Base-by-base conservation (phyloP, 2,329 filamentous ascomycete species). In the Acephala macrosclerotiorum region DNA sequence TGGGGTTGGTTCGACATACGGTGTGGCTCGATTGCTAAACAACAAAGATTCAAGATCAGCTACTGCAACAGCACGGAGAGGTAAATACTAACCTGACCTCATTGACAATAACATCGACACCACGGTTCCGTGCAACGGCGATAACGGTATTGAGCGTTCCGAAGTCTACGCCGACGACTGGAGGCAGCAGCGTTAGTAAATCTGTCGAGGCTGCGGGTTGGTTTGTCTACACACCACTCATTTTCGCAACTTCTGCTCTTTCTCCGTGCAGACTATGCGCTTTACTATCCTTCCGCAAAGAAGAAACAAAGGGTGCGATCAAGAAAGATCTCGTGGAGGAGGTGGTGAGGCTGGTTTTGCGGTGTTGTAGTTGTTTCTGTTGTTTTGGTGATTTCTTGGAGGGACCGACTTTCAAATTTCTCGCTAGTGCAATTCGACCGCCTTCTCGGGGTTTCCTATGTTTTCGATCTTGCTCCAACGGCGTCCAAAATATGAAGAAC, bases 111-210 rank as follows among this genome's bases (percentile, higher is more conserved):
- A 99, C 96, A 86, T 99, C 96, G 81, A 99, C 96, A 84, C 96
- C 96, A 80, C 96, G 94, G 83, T 98, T 98, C 81, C 96, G 90
- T 79, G 96, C 96, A 81, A 98, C 95, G 80, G 95, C 95, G 82
- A 98, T 92, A 78, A 97, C 94, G 80, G 95, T 97, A 88, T 96
- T 97, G 80, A 97, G 89, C 74, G 93, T 93, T 84, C 95, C 95
- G 84, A 98, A 91, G 88, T 98, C 95, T 82, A 77, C 74, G 63
- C 75, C 75, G 65, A 77, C 75, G 61, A 77, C 74, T 75, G 38
- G 22, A 65, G 26, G 38, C 35, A 63, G 35, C 33, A 53, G 33
- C 33, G 62, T 72, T 68, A 72, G 70, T 65, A 68, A 20, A 63
- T 51, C 20, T 47, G 16, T 20, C 33, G 47, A 62, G 62, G 53